Conservation (phyloP, 805 yeast genomes). For the Yamadazyma sp. region DNA sequence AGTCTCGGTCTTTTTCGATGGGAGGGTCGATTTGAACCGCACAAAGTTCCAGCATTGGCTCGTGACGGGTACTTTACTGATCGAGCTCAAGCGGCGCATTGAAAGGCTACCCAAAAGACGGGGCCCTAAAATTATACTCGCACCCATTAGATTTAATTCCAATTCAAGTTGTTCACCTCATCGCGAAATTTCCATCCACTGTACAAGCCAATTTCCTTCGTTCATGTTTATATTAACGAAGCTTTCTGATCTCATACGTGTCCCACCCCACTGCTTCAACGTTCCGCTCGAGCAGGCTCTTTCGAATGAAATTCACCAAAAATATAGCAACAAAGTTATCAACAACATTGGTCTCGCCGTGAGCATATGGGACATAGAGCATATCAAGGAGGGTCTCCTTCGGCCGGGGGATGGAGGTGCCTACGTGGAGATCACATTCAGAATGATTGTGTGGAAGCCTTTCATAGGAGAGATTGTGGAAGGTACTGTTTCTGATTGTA, state of each 20-base stretch:
- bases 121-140: no score
- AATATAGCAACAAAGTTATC: conserved; percentile 83
- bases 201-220: no score
- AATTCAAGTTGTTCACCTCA: no score
- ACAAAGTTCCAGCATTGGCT: no score
- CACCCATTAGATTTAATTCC: no score
- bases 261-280: conserved; percentile 83
- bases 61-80: no score
- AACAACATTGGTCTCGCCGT: conserved; percentile 83
- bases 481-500: conserved; percentile 91
- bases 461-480: conserved; percentile 90
- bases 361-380: conserved; percentile 77
- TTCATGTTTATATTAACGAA: conserved; percentile 90
- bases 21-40: conserved; percentile 7
- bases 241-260: conserved; percentile 79
- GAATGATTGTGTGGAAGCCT: conserved; percentile 86
- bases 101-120: no score
- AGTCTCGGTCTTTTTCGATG: conserved; percentile 4
- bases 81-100: no score
- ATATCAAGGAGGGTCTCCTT: conserved; percentile 83
- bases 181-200: no score
- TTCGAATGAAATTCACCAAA: conserved; percentile 75
- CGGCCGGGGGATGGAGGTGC: conserved; percentile 95
- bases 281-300: conserved; percentile 71
- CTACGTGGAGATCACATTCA: conserved; percentile 68